Evolutionary conservation across 108 stramenopile genomes (phyloP).

Genomic region (Pseudonitzschia pungens): DNA sequence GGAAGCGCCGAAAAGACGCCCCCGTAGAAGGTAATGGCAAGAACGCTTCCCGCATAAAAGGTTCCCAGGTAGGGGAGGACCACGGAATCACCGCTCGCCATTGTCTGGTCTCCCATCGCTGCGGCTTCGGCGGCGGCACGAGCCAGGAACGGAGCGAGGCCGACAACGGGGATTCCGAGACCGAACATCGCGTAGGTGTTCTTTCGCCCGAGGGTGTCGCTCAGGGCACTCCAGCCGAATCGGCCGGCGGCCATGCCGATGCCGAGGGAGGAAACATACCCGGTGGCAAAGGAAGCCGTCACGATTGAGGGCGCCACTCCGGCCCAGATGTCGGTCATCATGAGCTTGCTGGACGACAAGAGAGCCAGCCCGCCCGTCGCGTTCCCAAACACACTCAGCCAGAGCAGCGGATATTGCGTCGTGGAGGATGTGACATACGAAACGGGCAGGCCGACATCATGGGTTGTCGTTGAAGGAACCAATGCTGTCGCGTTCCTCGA

Average conservation of each 20-base stretch:
- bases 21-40: constrained; percentile 81
- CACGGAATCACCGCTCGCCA: constrained; percentile 13
- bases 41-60: constrained; percentile 60
- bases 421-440: constrained; percentile 50
- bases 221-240: constrained; percentile 75
- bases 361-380: constrained; percentile 77
- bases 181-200: constrained; percentile 70
- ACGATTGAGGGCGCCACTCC: constrained; percentile 71
- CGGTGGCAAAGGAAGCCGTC: constrained; percentile 56
- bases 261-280: constrained; percentile 73
- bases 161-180: constrained; percentile 61
- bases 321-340: constrained; percentile 85
- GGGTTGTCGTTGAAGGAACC: not conserved
- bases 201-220: constrained; percentile 67
- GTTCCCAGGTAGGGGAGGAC: constrained; percentile 53
- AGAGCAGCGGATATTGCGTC: constrained; percentile 75
- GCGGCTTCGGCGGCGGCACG: constrained; percentile 36
- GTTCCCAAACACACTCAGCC: constrained; percentile 71
- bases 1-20: constrained; percentile 70
- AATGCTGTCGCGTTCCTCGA: too few relatives aligned
- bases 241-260: constrained; percentile 76
- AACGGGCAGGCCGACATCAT: constrained; percentile 44
- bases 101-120: not conserved
- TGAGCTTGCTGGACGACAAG: constrained; percentile 75
- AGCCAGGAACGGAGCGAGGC: constrained; percentile 42